phyloP scores from a whole-genome alignment of 495 filamentous ascomycete genomes.

The Talaromyces proteolyticus region DNA sequence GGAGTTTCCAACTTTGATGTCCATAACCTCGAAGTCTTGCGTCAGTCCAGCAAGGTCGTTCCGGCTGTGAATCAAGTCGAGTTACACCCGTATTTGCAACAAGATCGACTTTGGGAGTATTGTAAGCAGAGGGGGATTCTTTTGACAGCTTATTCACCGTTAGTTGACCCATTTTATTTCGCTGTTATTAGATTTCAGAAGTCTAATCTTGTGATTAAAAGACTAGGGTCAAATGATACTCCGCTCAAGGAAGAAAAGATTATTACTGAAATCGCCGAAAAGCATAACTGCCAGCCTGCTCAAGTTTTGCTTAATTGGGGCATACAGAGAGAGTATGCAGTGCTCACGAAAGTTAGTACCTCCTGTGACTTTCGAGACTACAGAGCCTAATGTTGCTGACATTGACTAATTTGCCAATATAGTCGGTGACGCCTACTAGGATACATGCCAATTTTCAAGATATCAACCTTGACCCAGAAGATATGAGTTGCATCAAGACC shows the following conservation, averaged over 20 bases:
- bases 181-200: neutral
- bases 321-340: constrained; percentile 42
- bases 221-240: neutral
- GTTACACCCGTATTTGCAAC: constrained; percentile 56
- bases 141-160: constrained; percentile 54
- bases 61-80: constrained; percentile 58
- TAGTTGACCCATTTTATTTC: constrained; percentile 39
- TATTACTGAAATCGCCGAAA: constrained; percentile 24
- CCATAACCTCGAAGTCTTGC: constrained; percentile 35
- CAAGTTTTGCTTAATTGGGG: constrained; percentile 41
- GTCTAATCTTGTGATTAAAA: neutral
- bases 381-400: neutral
- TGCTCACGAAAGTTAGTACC: constrained; percentile 37
- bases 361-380: neutral
- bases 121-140: constrained; percentile 46
- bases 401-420: neutral
- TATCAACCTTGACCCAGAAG: neutral
- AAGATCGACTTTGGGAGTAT: constrained; percentile 39
- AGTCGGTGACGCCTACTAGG: constrained; percentile 28
- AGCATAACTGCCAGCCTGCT: constrained; percentile 28
- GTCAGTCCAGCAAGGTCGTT: constrained; percentile 24
- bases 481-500: neutral
- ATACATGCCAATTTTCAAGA: constrained; percentile 34
- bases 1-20: constrained; percentile 53
- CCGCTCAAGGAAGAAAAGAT: neutral